phyloP scores from a whole-genome alignment of 305 asterid genomes.

The Andrographis paniculata region DNA sequence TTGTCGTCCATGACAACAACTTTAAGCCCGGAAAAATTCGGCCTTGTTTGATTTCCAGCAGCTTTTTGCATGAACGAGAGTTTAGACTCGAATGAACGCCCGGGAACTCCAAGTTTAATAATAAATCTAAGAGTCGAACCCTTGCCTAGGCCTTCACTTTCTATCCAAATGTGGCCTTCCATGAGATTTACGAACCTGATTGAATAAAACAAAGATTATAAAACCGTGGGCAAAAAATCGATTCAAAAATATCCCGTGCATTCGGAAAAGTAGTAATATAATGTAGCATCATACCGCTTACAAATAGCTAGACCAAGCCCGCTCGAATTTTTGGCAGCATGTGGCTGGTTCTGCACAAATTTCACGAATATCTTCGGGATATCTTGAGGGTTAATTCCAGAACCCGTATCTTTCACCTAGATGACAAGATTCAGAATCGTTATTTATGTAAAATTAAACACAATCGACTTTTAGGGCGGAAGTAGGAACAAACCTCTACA shows the following conservation, averaged over 20 bases:
- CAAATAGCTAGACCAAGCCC: conserved; percentile 98
- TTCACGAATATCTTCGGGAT: conserved; percentile 79
- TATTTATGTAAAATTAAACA: conserved; percentile 9
- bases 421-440: conserved; percentile 13
- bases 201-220: conserved; percentile 17
- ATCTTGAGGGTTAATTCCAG: conserved; percentile 80
- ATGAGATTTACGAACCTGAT: conserved; percentile 88
- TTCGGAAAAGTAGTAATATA: neutral
- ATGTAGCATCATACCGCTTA: conserved; percentile 48
- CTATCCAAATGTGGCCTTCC: conserved; percentile 94
- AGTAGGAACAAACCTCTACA: conserved; percentile 58
- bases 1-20: conserved; percentile 85
- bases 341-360: conserved; percentile 76
- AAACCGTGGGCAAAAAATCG: conserved; percentile 1
- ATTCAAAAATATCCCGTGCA: conserved; percentile 1
- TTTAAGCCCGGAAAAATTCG: conserved; percentile 64
- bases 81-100: conserved; percentile 48
- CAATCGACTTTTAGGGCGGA: neutral
- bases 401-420: conserved; percentile 94
- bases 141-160: conserved; percentile 93
- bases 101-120: conserved; percentile 78
- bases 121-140: conserved; percentile 75
- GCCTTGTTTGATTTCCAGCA: conserved; percentile 47
- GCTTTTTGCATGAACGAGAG: conserved; percentile 36
- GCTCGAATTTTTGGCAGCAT: conserved; percentile 52